Percentiles rank a stretch among this genome's conserved stretches.
Conservation (phyloP, 1,284 basidiomycete genomes). For the Cutaneotrichosporon mucoides region DNA sequence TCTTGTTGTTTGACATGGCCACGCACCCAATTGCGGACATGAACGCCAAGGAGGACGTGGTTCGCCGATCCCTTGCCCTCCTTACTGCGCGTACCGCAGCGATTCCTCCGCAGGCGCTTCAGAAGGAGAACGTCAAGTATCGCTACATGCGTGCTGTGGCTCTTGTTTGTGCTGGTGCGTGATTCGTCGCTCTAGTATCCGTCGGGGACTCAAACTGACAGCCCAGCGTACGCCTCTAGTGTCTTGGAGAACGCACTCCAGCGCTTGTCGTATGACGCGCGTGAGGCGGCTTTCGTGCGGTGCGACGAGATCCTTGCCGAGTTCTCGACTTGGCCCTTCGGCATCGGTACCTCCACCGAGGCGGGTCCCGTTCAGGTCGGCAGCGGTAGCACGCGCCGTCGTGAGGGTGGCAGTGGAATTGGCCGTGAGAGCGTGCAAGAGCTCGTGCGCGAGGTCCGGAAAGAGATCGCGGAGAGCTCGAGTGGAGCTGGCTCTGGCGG, state of each 20-base stretch:
- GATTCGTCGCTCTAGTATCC: too few relatives aligned
- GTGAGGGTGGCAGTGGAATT: slow-evolving; percentile 43
- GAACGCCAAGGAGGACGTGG: slow-evolving; percentile 77
- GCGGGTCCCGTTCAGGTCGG: slow-evolving; percentile 42
- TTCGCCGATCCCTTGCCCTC: slow-evolving; percentile 68
- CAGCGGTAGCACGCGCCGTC: slow-evolving; percentile 37
- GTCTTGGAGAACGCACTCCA: slow-evolving; percentile 92
- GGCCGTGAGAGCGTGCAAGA: slow-evolving; percentile 68
- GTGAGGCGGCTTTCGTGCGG: slow-evolving; percentile 82
- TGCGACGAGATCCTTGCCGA: slow-evolving; percentile 88
- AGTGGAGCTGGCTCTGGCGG: slow-evolving; percentile 59
- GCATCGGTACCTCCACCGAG: slow-evolving; percentile 46
- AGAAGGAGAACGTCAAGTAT: slow-evolving; percentile 71
- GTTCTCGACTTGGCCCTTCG: slow-evolving; percentile 86
- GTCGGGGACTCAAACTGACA: slow-evolving; percentile 2
- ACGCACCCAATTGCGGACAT: slow-evolving; percentile 92
- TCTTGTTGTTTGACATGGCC: slow-evolving; percentile 97
- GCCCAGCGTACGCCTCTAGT: slow-evolving; percentile 71
- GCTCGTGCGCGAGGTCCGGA: slow-evolving; percentile 70
- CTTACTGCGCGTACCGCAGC: slow-evolving; percentile 80
- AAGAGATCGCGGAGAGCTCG: slow-evolving; percentile 60
- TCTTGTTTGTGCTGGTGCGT: slow-evolving; percentile 69
- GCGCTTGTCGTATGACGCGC: slow-evolving; percentile 78
- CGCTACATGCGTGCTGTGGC: slow-evolving; percentile 74
- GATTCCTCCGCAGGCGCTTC: slow-evolving; percentile 65